These are phyloP conservation scores for Gaeumannomyces sp. DNA, from an alignment of 2,329 filamentous ascomycete genomes.

Conservation along the genomic window DNA sequence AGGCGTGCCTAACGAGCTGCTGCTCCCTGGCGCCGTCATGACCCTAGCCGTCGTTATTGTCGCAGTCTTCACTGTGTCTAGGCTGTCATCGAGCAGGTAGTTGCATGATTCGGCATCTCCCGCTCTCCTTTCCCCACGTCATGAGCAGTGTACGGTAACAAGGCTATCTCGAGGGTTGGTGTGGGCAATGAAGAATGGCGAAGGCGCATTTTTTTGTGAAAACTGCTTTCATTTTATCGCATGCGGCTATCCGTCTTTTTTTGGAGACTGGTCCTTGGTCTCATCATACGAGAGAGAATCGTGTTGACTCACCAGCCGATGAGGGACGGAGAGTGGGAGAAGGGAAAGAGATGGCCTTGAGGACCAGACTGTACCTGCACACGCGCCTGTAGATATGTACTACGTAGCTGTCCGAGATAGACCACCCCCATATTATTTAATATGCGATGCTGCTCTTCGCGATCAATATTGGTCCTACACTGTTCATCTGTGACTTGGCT, in stretches of 20 bases:
- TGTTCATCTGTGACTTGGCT: too few relatives aligned
- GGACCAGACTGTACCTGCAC: not conserved
- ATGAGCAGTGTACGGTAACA: not conserved
- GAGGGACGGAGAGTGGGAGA: not conserved
- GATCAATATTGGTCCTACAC: too few relatives aligned
- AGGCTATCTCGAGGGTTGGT: not conserved
- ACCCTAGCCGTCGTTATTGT: slow-evolving; percentile 92
- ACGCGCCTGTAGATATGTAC: not conserved
- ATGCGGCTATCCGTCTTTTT: not conserved
- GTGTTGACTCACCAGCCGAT: not conserved
- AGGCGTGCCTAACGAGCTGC: slow-evolving; percentile 87
- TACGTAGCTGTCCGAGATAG: not conserved
- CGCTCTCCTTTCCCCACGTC: not conserved
- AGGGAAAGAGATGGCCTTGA: not conserved
- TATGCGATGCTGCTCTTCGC: not conserved
- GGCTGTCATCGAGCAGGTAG: slow-evolving; percentile 49
- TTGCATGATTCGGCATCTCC: not conserved
- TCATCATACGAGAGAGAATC: not conserved
- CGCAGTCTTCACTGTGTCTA: slow-evolving; percentile 83
- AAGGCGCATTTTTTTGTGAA: not conserved
- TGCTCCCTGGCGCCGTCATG: slow-evolving; percentile 89
- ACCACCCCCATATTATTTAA: not conserved
- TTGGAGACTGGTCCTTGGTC: not conserved
- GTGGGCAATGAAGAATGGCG: not conserved
- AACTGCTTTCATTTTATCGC: not conserved